Base-by-base conservation (phyloP, 1,284 basidiomycete species). In the Schizophyllum amplum region DNA sequence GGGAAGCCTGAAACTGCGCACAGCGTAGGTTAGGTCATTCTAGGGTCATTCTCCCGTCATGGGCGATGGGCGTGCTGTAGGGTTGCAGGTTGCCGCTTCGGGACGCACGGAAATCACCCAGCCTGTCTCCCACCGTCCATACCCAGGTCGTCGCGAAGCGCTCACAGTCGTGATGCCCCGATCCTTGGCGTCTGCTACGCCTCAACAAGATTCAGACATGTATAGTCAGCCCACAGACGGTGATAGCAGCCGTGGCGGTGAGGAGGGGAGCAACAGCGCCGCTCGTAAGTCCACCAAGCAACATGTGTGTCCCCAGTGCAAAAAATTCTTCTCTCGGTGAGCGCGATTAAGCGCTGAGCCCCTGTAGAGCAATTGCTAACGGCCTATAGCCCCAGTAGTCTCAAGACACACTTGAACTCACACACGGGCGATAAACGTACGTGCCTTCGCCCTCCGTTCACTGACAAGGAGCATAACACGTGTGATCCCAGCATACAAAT, bases 371-470 rank as follows among this genome's bases (percentile, higher is more conserved):
- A n/a, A n/a, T n/a, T 49, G 47, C 24, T 9, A 20, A 27, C 20
- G n/a, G 24, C 54, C 4, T 47, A 5, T 53, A 74, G 74, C 4
- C 86, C 85, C 0, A 85, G 83, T 60, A 84, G 82, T n/a, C 73
- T 88, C 51, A 73, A 74, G 54, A 87, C 86, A 11, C 86, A 88
- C 69, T 86, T 87, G 83, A 82, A 85, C 61, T 82, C 81, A 46
- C 86, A 89, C 66, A 84, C 80, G 0, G 83, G 84, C 46, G 77
- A 77, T 42, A 83, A 82, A 67, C 86, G 86, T 82, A 68, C 63
- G 80, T 71, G 1, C 55, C 23, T 21, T 17, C 21, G 21, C 13
- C 21, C 17, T 50, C 7, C 51, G n/a, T 17, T 48, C 26, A 22
- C 24, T 26, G 4, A 13, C 24, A 1, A 42, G 9, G 9, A 27